These are phyloP conservation scores for Quercus parvula DNA, from an alignment of 306 rosid genomes.

Conservation along the genomic window DNA sequence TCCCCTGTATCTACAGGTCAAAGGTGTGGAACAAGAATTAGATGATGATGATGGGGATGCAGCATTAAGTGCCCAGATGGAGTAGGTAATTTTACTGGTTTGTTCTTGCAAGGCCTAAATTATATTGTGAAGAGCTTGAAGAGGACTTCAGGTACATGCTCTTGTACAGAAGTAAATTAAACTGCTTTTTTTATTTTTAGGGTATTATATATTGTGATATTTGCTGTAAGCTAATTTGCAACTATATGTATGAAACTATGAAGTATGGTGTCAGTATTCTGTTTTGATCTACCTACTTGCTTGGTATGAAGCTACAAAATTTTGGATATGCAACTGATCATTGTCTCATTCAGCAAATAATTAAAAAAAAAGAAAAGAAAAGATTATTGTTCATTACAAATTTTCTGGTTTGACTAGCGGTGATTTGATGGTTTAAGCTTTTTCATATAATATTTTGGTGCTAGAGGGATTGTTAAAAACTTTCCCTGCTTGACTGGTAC, in stretches of 20 bases:
- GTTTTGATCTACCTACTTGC: too few species aligned
- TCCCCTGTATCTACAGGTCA: slow-evolving; percentile 56
- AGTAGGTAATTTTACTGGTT: slow-evolving; percentile 30
- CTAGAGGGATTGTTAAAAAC: too few species aligned
- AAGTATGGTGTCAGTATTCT: too few species aligned
- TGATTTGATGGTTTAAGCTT: background rate
- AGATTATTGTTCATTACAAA: background rate
- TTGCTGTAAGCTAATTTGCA: background rate
- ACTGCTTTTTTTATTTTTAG: background rate
- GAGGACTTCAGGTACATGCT: slow-evolving; percentile 6
- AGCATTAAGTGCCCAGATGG: slow-evolving; percentile 43
- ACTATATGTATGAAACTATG: too few species aligned
- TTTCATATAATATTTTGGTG: background rate
- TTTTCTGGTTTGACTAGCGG: background rate
- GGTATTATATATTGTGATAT: background rate
- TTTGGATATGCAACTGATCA: background rate
- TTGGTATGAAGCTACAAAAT: too few species aligned
- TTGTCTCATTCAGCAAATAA: background rate
- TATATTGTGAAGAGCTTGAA: slow-evolving; percentile 2
- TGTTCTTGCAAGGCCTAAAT: background rate
- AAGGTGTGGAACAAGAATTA: slow-evolving; percentile 82
- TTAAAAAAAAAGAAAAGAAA: too few species aligned
- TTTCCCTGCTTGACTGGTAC: too few species aligned
- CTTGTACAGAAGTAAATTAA: slow-evolving; percentile 30
- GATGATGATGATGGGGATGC: slow-evolving; percentile 72